phyloP scores from a whole-genome alignment of 2,329 filamentous ascomycete species.

The Fusarium anthophilum region DNA sequence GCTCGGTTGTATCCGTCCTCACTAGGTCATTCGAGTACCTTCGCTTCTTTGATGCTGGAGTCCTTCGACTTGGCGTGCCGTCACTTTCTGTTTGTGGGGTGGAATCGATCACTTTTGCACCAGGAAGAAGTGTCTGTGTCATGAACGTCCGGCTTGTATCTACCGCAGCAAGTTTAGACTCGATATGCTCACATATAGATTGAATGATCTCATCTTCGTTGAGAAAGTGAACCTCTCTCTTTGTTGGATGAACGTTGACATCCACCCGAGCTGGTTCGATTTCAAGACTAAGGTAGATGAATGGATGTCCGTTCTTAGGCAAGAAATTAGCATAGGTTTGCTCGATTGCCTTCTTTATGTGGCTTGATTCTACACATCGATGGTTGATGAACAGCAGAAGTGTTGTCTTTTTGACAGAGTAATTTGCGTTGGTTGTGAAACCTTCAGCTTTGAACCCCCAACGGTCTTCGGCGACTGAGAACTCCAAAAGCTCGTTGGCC shows the following conservation, averaged over 20 bases:
- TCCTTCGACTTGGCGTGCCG: constrained; percentile 46
- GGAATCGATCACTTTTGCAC: constrained; percentile 54
- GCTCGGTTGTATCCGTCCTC: constrained; percentile 85
- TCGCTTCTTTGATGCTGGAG: constrained; percentile 51
- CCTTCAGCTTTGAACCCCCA: constrained; percentile 87
- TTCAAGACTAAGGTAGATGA: constrained; percentile 89
- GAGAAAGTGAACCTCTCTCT: constrained; percentile 94
- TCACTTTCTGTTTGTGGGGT: constrained; percentile 42
- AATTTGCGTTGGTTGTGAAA: constrained; percentile 91
- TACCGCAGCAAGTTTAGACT: constrained; percentile 81
- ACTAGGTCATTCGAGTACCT: constrained; percentile 78
- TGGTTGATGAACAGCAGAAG: constrained; percentile 97
- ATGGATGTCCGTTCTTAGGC: constrained; percentile 93
- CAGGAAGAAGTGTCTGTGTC: constrained; percentile 89
- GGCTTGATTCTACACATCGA: constrained; percentile 87
- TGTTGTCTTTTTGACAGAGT: constrained; percentile 88
- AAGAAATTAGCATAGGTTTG: constrained; percentile 88
- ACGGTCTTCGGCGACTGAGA: constrained; percentile 75
- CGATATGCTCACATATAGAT: constrained; percentile 81
- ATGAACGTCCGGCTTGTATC: constrained; percentile 95
- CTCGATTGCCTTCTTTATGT: constrained; percentile 89
- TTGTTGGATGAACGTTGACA: constrained; percentile 97
- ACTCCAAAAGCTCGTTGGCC: constrained; percentile 86
- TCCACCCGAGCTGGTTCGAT: constrained; percentile 94
- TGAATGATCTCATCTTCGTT: constrained; percentile 98